Percentiles rank a stretch among this genome's conserved stretches.
Evolutionary conservation across 768 basidiomycete species (phyloP).

Genomic region (Auricularia cornea): DNA sequence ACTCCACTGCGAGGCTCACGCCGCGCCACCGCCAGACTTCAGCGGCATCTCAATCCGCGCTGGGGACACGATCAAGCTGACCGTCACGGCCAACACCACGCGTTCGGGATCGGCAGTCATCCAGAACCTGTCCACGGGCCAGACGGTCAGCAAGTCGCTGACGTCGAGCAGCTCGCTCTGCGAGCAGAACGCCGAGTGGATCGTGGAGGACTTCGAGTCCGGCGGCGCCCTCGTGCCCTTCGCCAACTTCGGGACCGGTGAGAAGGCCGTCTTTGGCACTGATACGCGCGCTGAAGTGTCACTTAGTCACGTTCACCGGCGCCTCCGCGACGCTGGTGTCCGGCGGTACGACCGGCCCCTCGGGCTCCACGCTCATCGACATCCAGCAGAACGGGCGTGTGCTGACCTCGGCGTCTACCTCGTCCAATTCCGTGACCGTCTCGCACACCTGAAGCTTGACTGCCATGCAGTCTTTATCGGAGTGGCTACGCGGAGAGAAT

Average conservation of each 20-base stretch:
- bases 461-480: background rate
- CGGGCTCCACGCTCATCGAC: conserved; percentile 28
- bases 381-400: conserved; percentile 26
- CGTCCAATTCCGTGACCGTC: conserved; percentile 18
- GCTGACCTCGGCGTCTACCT: conserved; percentile 22
- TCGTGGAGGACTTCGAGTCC: conserved; percentile 26
- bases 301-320: conserved; percentile 20
- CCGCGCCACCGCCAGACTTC: conserved; percentile 17
- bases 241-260: conserved; percentile 3
- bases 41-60: conserved; percentile 21
- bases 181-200: conserved; percentile 31
- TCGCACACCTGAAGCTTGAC: conserved; percentile 8
- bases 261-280: too few species aligned
- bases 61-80: conserved; percentile 22
- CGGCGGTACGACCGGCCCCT: conserved; percentile 17
- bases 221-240: conserved; percentile 21
- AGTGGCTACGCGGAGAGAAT: too few species aligned
- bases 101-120: conserved; percentile 21
- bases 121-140: conserved; percentile 20
- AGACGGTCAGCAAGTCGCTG: conserved; percentile 22
- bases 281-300: too few species aligned
- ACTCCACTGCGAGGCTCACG: background rate
- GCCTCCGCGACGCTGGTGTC: conserved; percentile 21
- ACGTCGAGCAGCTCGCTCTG: conserved; percentile 22
- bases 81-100: conserved; percentile 21